Base-by-base conservation (phyloP, 1,139 yeast species). In the Zhuliangozyma blackwelliae region DNA sequence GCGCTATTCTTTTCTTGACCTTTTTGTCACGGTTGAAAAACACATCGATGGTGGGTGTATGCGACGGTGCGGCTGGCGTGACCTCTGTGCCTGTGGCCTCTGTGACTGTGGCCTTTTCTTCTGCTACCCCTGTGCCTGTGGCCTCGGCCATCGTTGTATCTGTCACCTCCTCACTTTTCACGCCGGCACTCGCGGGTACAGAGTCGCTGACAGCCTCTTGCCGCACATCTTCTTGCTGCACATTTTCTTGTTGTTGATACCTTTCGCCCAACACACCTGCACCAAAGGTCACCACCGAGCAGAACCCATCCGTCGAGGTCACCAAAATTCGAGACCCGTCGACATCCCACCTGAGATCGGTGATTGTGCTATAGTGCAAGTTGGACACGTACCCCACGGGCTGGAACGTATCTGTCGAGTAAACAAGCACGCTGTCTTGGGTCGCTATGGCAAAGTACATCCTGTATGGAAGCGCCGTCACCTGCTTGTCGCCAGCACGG, bases 281-380 rank as follows among this genome's bases (percentile, higher is more conserved):
- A 3, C 71, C 73, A 40, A 86, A 77, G 5, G 63, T 59, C 3
- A 88, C 59, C 29, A 73, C 72, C 1, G 96, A 84, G 50, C 97
- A 86, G 52, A 88, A 90, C 19, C 98, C 98, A 58, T 94, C 99
- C 0, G 95, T 84, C 0, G 97, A 86, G n/a, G 95, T 79, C 25
- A 84, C 72, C 45, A 90, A 65, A 22, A 92, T 60, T 12, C 75
- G 64, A n/a, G 62, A 61, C 0, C 97, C 98, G 55, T 85, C 88
- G 3, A 65, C 61, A 29, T 85, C 75, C 98, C 98, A 94, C 9
- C 82, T 64, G 36, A 90, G 55, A 54, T 92, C 98, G 0, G 98
- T 90, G 28, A 92, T 74, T 1, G 95, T 79, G 3, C 94, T 82
- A 54, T 89, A 89, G 56, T 92, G 98, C 37, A 92, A 65, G 50